phyloP scores from a whole-genome alignment of 2,329 filamentous ascomycete species.

The Fusarium albosuccineum region DNA sequence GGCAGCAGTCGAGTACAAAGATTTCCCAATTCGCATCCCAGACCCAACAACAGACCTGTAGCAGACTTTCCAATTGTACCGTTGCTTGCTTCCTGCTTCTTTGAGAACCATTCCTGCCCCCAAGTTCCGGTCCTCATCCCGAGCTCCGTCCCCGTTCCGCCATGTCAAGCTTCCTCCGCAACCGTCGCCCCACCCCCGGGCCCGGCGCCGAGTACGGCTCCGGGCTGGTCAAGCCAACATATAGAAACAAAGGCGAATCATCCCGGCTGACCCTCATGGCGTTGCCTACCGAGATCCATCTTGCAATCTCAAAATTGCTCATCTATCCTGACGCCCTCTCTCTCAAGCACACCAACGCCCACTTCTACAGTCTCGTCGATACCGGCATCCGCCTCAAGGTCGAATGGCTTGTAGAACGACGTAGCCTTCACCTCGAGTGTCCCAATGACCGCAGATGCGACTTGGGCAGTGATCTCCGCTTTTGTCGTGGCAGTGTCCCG shows the following conservation, averaged over 20 bases:
- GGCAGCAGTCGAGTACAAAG: slow-evolving; percentile 48
- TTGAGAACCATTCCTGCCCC: not conserved
- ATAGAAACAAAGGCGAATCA: not conserved
- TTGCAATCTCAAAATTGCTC: slow-evolving; percentile 70
- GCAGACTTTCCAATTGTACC: not conserved
- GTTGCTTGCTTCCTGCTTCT: not conserved
- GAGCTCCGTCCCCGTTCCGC: slow-evolving; percentile 18
- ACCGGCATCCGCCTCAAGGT: slow-evolving; percentile 76
- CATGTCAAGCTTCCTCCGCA: slow-evolving; percentile 41
- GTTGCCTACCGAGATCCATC: slow-evolving; percentile 76
- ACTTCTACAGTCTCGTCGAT: slow-evolving; percentile 74
- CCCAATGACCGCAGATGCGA: slow-evolving; percentile 71
- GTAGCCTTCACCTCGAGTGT: slow-evolving; percentile 73
- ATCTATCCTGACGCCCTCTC: slow-evolving; percentile 79
- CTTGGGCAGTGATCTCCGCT: slow-evolving; percentile 69
- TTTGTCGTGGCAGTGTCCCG: slow-evolving; percentile 72
- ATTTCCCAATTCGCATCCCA: slow-evolving; percentile 13
- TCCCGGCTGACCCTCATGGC: slow-evolving; percentile 53
- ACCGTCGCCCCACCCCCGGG: slow-evolving; percentile 39
- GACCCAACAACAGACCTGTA: not conserved
- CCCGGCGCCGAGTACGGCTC: slow-evolving; percentile 22
- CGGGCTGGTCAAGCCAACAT: slow-evolving; percentile 13
- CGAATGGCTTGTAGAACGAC: slow-evolving; percentile 75
- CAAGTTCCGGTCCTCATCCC: not conserved
- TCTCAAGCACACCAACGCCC: slow-evolving; percentile 73